Conservation (phyloP, 805 yeast species). For the Jamesozyma lodderae region DNA sequence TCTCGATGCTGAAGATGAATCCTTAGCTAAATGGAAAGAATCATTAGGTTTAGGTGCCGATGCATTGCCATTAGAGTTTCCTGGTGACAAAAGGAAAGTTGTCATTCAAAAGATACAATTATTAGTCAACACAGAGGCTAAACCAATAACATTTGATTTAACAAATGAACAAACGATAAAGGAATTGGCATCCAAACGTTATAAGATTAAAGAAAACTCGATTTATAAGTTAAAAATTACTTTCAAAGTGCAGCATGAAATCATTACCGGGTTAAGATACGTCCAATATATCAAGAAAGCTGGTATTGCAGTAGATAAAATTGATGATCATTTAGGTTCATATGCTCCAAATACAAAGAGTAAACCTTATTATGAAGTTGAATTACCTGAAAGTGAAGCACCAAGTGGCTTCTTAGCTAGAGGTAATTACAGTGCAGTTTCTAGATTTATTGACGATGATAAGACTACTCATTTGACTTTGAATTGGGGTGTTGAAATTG, state of each 20-base stretch:
- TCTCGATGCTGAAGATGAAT: conserved; percentile 84
- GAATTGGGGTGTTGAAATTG: conserved; percentile 81
- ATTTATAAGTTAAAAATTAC: conserved; percentile 62
- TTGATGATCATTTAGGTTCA: conserved; percentile 83
- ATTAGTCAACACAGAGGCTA: conserved; percentile 52
- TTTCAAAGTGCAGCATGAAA: conserved; percentile 82
- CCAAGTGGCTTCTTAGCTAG: conserved; percentile 86
- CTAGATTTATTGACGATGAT: conserved; percentile 85
- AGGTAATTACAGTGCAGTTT: conserved; percentile 72
- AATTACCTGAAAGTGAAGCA: conserved; percentile 67
- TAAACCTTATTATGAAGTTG: conserved; percentile 65
- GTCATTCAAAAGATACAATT: conserved; percentile 72
- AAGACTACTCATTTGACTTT: conserved; percentile 59
- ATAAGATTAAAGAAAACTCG: conserved; percentile 71
- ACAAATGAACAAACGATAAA: conserved; percentile 53
- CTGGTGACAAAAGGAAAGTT: conserved; percentile 68
- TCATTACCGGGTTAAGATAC: conserved; percentile 83
- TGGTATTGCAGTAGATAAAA: conserved; percentile 78
- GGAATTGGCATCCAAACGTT: conserved; percentile 51
- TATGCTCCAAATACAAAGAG: conserved; percentile 81
- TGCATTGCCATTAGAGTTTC: conserved; percentile 48
- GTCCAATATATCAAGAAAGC: conserved; percentile 78
- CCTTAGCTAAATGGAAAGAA: conserved; percentile 84
- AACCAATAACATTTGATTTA: conserved; percentile 59
- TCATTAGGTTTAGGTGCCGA: conserved; percentile 68